Evolutionary conservation across 345 rosid genomes (phyloP), one percentile per base, ranked within the genome.

Genomic region (Theobroma cacao): DNA sequence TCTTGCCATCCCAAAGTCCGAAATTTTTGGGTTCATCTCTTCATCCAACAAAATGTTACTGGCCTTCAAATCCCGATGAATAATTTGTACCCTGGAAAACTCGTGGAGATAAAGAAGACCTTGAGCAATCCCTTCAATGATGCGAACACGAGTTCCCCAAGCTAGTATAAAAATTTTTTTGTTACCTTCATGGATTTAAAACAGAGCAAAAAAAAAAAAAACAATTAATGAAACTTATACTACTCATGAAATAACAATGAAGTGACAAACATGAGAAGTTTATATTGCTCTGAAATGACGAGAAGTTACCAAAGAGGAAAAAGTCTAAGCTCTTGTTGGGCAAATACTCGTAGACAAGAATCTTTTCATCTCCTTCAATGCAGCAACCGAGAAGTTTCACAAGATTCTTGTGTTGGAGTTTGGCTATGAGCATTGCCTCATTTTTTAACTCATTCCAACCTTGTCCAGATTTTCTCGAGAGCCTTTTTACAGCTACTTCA

Each of bases 61-160:
- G 65, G 77, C 77, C 67, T 75, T 75, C 77, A 75, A 75, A 59
- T 75, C 77, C n/a, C 77, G 41, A 68, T 75, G 77, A 17, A 75
- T 75, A 26, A 75, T 75, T 59, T 59, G 65, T 40, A 75, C 20
- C 70, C 78, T 75, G 14, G 70, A 75, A 62, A 26, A 60, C 12
- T 62, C 31, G 31, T 75, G 78, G 45, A 75, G 78, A 31, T 75
- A 75, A 31, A 75, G 78, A 75, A 75, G 71, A 5, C 78, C 78
- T 62, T 61, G 78, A 40, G 78, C 78, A 62, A 75, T 62, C 10
- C 78, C 78, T 60, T 60, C 70, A 14, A 75, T 62, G 60, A 75
- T 75, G 31, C 22, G 30, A 45, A 61, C 59, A 31, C 78, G 59
- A 60, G 58, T 75, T 30, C 18, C 10, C 71, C 78, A 62, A n/a